Evolutionary conservation across 495 filamentous ascomycete species (phyloP).

Genomic region (Podospora tetraspora): DNA sequence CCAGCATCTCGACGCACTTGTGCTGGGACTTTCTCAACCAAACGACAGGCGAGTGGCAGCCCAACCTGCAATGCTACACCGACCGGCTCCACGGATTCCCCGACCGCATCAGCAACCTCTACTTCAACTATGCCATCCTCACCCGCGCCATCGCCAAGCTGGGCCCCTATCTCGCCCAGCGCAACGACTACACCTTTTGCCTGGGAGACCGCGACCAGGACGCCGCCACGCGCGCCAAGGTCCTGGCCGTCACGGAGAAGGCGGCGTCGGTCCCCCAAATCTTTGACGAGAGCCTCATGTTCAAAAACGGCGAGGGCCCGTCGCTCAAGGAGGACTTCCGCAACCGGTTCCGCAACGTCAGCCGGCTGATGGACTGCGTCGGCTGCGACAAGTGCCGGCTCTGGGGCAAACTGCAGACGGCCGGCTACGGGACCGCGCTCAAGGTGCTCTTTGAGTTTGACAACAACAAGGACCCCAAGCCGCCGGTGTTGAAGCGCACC

Average conservation of each 20-base stretch:
- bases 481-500: conserved; percentile 74
- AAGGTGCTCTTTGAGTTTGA: conserved; percentile 97
- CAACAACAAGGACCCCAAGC: conserved; percentile 60
- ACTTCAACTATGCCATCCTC: conserved; percentile 96
- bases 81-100: conserved; percentile 74
- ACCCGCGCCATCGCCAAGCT: conserved; percentile 87
- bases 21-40: conserved; percentile 97
- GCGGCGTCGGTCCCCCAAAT: conserved; percentile 64
- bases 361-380: conserved; percentile 95
- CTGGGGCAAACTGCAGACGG: conserved; percentile 97
- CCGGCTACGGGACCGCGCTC: conserved; percentile 88
- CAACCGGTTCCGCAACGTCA: conserved; percentile 94
- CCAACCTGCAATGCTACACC: conserved; percentile 87
- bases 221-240: conserved; percentile 67
- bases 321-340: conserved; percentile 93
- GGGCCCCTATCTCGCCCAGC: conserved; percentile 64
- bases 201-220: conserved; percentile 79
- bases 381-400: conserved; percentile 98
- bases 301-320: conserved; percentile 64
- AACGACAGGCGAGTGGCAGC: conserved; percentile 88
- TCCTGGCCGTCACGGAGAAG: conserved; percentile 65
- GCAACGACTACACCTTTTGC: conserved; percentile 74
- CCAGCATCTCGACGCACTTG: conserved; percentile 89
- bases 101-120: conserved; percentile 92
- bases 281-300: conserved; percentile 95